A percentile compares a stretch with the other conserved stretches of the same genome.
These are phyloP conservation scores for Diophrys appendiculata DNA, from an alignment of 73 alveolate genomes.

Conservation along the genomic window DNA sequence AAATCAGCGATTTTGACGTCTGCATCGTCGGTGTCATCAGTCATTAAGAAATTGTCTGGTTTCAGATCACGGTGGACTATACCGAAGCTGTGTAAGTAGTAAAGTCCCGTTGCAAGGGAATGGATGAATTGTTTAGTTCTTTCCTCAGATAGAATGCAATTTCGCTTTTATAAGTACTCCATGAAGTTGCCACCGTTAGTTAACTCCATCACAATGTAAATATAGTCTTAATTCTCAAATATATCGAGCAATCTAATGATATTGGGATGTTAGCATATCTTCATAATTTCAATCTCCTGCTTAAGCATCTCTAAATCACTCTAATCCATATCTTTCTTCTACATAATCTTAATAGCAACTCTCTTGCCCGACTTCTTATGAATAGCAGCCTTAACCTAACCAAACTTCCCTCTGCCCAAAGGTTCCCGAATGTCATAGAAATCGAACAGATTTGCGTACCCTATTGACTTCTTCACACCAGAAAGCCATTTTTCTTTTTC, in stretches of 20 bases:
- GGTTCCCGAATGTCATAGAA: constrained; percentile 50
- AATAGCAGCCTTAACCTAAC: constrained; percentile 54
- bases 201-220: constrained; percentile 78
- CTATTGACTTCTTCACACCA: constrained; percentile 64
- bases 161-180: constrained; percentile 64
- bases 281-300: constrained; percentile 51
- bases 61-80: constrained; percentile 92
- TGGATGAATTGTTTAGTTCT: constrained; percentile 67
- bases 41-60: constrained; percentile 83
- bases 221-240: constrained; percentile 71
- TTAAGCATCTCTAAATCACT: constrained; percentile 9
- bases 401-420: constrained; percentile 75
- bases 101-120: constrained; percentile 70
- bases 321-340: constrained; percentile 53
- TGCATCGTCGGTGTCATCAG: constrained; percentile 54
- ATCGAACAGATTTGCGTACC: constrained; percentile 68
- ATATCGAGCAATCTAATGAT: constrained; percentile 74
- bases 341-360: constrained; percentile 69
- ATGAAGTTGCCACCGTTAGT: constrained; percentile 81
- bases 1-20: constrained; percentile 84
- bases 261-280: constrained; percentile 78
- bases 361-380: constrained; percentile 66
- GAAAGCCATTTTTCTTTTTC: constrained; percentile 69
- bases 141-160: constrained; percentile 62
- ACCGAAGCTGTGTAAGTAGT: constrained; percentile 86